Evolutionary conservation across 2,329 filamentous ascomycete species (phyloP), one percentile per base, ranked within the genome.

Genomic region (Fusarium sp.): DNA sequence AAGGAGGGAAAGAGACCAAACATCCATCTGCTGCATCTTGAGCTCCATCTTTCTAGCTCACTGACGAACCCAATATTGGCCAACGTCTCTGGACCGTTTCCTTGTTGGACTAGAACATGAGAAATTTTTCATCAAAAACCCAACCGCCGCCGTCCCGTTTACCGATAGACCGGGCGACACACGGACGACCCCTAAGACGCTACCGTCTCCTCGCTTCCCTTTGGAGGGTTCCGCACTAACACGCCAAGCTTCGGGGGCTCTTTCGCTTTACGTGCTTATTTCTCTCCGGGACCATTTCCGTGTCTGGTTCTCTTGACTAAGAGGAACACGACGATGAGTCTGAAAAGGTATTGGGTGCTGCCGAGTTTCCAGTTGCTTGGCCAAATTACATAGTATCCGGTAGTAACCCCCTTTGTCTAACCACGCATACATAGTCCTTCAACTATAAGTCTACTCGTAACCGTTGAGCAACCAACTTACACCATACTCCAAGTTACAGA

Each of bases 81-180:
- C 48, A 31, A 54, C 18, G 20, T 29, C 48, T 31, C 2, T n/a
- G 18, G 18, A 11, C 18, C 20, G 29, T 7, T 48, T 14, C n/a
- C 18, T 57, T 24, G 13, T 20, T 20, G 4, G 18, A 37, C 48
- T 22, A 62, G 50, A 57, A 57, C 62, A 58, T 33, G 71, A 54
- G 71, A 73, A 73, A 67, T 74, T 48, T 65, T 67, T 60, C 67
- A 73, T 60, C 67, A 73, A 74, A 71, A 73, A 71, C 62, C 73
- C 67, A 68, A 52, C 39, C 37, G 58, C 56, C 56, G 56, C 56
- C 33, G 33, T 48, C 54, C 31, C 43, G 9, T 37, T 41, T 37
- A 50, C 57, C 57, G 43, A 45, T 35, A 67, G 56, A 14, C 56
- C 56, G 35, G 56, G 33, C 35, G 56, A 57, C 31, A 57, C 45